Evolutionary conservation across 1,284 basidiomycete species (phyloP).

Genomic region (Tremellales sp.): DNA sequence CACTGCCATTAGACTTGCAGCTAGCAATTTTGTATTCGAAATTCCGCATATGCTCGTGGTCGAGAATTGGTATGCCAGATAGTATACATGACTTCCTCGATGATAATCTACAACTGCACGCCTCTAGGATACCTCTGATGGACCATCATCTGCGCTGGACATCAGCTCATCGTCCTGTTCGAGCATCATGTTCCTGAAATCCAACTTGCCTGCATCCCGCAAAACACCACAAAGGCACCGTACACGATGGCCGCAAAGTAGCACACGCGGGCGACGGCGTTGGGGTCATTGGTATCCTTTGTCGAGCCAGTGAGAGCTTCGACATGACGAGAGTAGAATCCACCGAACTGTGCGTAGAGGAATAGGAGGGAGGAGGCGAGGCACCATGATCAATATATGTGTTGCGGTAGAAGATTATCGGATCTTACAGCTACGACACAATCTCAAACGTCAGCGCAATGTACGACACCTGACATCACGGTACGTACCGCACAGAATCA

Average conservation of each 20-base stretch:
- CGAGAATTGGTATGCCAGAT: too few relatives aligned
- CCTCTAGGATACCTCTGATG: slow-evolving; percentile 49
- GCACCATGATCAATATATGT: background rate
- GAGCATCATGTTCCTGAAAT: background rate
- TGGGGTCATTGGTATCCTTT: slow-evolving; percentile 51
- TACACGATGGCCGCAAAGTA: slow-evolving; percentile 54
- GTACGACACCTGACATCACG: background rate
- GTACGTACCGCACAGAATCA: slow-evolving; percentile 51
- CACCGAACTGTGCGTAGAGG: slow-evolving; percentile 24
- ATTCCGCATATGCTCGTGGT: too few relatives aligned
- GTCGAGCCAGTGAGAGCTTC: slow-evolving; percentile 53
- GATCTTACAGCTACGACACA: background rate
- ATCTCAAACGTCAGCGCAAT: background rate
- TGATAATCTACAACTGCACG: slow-evolving; percentile 43
- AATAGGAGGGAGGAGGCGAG: background rate
- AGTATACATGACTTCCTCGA: slow-evolving; percentile 7
- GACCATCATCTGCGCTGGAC: slow-evolving; percentile 36
- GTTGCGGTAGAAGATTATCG: slow-evolving; percentile 5
- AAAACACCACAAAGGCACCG: slow-evolving; percentile 52
- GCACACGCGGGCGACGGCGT: slow-evolving; percentile 50
- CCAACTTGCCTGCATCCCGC: slow-evolving; percentile 51
- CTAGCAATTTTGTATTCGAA: too few relatives aligned
- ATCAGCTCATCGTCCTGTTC: background rate
- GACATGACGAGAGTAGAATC: slow-evolving; percentile 39
- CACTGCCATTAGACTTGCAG: too few relatives aligned